These are phyloP conservation scores for Parietichytrium sp. DNA, from an alignment of 108 stramenopile species.

Conservation along the genomic window DNA sequence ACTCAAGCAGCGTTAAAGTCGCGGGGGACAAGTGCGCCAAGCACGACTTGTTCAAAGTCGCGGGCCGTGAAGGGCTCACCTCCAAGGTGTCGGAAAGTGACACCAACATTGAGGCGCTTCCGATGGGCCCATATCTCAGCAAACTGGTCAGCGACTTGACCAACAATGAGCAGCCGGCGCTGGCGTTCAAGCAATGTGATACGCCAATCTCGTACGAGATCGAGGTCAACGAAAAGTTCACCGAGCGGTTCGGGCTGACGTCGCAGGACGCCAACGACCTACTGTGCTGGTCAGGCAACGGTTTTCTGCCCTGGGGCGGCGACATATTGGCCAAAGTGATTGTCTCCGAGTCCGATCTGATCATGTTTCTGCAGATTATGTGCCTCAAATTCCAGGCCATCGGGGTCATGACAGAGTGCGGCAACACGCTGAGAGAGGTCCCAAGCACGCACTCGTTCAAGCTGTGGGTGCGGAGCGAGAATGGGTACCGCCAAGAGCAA, in stretches of 20 bases:
- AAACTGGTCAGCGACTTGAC: not conserved
- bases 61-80: not conserved
- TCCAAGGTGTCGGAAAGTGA: too few species aligned
- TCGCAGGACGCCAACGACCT: not conserved
- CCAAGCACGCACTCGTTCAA: slow-evolving; percentile 32
- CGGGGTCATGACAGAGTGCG: not conserved
- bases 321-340: slow-evolving; percentile 12
- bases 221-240: not conserved
- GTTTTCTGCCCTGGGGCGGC: slow-evolving; percentile 18
- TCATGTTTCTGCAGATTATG: slow-evolving; percentile 33
- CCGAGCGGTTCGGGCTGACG: not conserved
- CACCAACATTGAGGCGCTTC: too few species aligned
- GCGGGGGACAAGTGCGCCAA: not conserved
- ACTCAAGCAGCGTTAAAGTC: not conserved
- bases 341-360: not conserved
- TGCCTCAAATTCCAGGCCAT: slow-evolving; percentile 15
- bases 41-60: slow-evolving; percentile 5
- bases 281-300: not conserved
- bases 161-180: not conserved
- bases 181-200: slow-evolving; percentile 4
- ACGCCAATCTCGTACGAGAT: slow-evolving; percentile 7
- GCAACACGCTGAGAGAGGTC: slow-evolving; percentile 10
- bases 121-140: too few species aligned
- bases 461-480: slow-evolving; percentile 21
- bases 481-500: not conserved